Evolutionary conservation across 2,329 filamentous ascomycete genomes (phyloP), one percentile per base, ranked within the genome.

Genomic region (Cyclaneusma minus): DNA sequence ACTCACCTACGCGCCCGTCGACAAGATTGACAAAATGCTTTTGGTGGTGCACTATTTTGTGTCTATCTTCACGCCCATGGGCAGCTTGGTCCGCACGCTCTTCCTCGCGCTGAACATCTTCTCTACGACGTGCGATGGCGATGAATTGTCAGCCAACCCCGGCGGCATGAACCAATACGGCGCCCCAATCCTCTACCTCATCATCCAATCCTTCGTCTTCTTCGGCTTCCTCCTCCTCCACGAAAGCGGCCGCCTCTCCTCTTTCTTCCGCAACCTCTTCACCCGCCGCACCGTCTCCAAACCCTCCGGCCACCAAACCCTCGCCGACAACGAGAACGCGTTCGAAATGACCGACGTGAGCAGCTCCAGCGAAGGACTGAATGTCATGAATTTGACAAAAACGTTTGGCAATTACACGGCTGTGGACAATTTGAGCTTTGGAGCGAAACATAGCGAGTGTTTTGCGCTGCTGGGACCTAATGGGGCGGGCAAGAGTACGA

Each of bases 401-500:
- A 62, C 66, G 0, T 94, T 93, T 38, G 68, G 71, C 9, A 63
- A 63, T 34, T 75, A 77, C 38, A 70, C 73, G 1, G 85, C 82
- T 3, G 83, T 94, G n/a, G 75, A 92, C 39, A 80, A 93, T 40
- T 68, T 91, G 21, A 81, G 77, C 0, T 93, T 94, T 41, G 76
- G 77, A 11, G 76, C 94, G 16, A 66, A 68, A 10, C 70, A 68
- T 25, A 77, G 80, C 25, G 78, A 93, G 46, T 79, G 92, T 1
- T 93, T 92, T 51, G 84, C 84, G 0, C 62, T 94, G 0, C 64
- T 95, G 1, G 85, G 85, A 0, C 84, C 85, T 10, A 93, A 93
- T 44, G 84, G 85, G 13, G 87, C 85, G 2, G 85, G 85, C 30
- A 94, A 94, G 43, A 83, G 76, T 0, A 92, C 84, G 0, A 91